A percentile compares a stretch with the other conserved stretches of the same genome.
phyloP scores from a whole-genome alignment of 228 moss, liverwort and hornwort species.

The Sphagnum fallax region DNA sequence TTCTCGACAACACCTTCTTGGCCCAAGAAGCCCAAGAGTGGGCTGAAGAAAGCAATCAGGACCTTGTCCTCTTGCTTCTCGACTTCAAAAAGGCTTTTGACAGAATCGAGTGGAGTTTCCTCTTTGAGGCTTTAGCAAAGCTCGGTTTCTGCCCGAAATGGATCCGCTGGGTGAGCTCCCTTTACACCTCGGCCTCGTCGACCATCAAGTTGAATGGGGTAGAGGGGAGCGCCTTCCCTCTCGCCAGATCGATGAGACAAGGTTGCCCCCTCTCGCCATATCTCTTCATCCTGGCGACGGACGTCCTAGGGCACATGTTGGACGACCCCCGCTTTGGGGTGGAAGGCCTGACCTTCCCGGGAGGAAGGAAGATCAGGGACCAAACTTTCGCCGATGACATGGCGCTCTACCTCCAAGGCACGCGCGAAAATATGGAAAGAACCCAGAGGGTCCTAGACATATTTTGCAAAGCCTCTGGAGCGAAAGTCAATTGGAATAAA shows the following conservation, averaged over 20 bases:
- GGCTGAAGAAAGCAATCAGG: background rate
- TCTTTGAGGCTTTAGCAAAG: background rate
- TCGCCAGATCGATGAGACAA: background rate
- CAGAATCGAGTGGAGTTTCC: background rate
- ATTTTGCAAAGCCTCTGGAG: background rate
- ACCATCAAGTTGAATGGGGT: background rate
- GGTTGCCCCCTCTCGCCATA: background rate
- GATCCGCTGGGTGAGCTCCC: background rate
- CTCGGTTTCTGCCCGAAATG: background rate
- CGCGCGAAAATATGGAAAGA: background rate
- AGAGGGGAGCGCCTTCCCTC: background rate
- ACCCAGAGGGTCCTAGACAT: background rate
- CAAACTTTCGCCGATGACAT: conserved; percentile 4
- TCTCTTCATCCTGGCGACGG: background rate
- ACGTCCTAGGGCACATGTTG: conserved; percentile 2
- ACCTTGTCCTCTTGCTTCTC: background rate
- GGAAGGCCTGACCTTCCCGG: background rate
- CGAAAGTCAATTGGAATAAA: conserved; percentile 1
- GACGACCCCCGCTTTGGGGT: background rate
- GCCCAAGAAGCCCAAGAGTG: background rate
- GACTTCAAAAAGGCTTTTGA: conserved; percentile 1
- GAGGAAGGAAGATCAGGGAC: background rate
- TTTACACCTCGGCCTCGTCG: background rate
- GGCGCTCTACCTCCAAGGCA: background rate
- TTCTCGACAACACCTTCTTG: conserved; percentile 2